Base-by-base conservation (phyloP, 2,329 filamentous ascomycete genomes). In the Beauveria scarabaeidicola region DNA sequence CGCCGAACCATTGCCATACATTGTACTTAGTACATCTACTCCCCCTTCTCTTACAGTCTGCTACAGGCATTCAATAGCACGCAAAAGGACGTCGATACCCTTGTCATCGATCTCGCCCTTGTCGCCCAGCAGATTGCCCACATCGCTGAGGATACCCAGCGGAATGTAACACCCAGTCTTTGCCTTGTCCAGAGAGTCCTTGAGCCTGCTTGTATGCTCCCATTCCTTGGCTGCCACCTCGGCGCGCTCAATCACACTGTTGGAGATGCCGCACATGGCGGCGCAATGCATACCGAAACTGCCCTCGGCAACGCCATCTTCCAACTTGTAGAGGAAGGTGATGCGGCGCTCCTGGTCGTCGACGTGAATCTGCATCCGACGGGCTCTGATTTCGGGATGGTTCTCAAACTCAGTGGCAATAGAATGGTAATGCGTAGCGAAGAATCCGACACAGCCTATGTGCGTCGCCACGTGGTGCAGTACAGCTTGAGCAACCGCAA, bases 251-350 rank as follows among this genome's bases (percentile, higher is more conserved):
- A 99, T 91, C 17, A 99, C 86, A 59, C 86, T 86, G 48, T 79
- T 78, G 0, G 91, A 85, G 64, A 99, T 97, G 1, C 94, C 94
- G 67, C 94, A 99, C 94, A 99, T 99, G 62, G 91, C 88, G 1
- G 94, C 94, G 70, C 94, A 99, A 73, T 99, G 94, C 94, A 99
- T 99, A 67, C 94, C 94, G 69, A 97, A 99, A 69, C 90, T 96
- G 17, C 94, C 94, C 73, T 97, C 92, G 0, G 94, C 94, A 10
- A 97, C 91, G 1, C 94, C 94, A 15, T 90, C 84, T 73, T 97
- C 94, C 0, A 99, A 82, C 68, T 90, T 92, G 77, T 99, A 99
- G 59, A 99, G 72, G 75, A 99, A 99, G 0, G 93, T 97, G n/a
- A 99, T 86, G n/a, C 87, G 85, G 25, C 90, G 83, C 61, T 90